Base-by-base conservation (phyloP, 495 filamentous ascomycete genomes). In the Hypomontagnella monticulosa region DNA sequence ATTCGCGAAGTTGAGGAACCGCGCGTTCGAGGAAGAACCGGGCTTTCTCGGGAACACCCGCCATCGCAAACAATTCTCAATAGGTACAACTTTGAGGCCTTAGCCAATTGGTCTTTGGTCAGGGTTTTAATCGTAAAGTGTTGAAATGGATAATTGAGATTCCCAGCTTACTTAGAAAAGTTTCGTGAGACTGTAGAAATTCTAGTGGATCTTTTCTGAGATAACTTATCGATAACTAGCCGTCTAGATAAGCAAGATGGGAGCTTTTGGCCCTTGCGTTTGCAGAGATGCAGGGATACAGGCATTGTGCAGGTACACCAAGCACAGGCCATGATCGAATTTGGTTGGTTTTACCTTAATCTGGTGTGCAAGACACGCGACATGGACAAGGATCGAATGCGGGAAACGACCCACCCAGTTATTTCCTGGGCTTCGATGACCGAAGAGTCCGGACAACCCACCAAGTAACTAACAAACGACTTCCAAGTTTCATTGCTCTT, bases 1-100 rank as follows among this genome's bases (percentile, higher is more conserved):
- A 92, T 57, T 96, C 93, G 48, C 91, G 92, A 36, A 99, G 85
- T 74, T 97, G 93, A 5, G 93, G 91, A 34, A 96, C 91, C 4
- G 90, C 90, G 62, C 92, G 88, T 78, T 99, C 95, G 42, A 98
- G 83, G 74, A 89, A 97, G 78, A 93, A 97, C 23, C 94, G 91
- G 14, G 93, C 94, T 78, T 97, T 98, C 73, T 99, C 96, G 61
- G 89, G 91, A 40, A 92, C 87, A 42, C 85, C 86, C 0, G 92
- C 86, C 93, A 97, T 97, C 50, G 40, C 82, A 20, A 11, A 32
- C 34, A 9, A 19, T 38, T 33, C 2, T 15, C 48, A 19, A 43
- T 1, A 1, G 18, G 15, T 12, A 2, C 2, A 33, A 19, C 7
- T 2, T 8, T 36, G 1, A 19, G 19, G 19, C 32, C 15, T 27